A percentile compares a stretch with the other conserved stretches of the same genome.
phyloP scores from a whole-genome alignment of 2,329 filamentous ascomycete species.

The Fusarium sp. region DNA sequence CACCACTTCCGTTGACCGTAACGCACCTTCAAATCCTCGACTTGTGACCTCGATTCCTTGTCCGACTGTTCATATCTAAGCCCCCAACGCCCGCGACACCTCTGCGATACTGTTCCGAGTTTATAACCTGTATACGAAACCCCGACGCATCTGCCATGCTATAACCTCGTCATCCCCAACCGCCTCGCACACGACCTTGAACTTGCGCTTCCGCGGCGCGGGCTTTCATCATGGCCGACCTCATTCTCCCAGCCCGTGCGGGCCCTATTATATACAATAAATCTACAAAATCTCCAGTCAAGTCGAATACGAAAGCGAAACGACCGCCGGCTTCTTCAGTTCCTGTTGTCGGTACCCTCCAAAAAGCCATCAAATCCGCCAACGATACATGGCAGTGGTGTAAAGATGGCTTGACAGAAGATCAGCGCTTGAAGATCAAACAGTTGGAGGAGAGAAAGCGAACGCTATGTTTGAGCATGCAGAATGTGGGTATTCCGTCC shows the following conservation, averaged over 20 bases:
- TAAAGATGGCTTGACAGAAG: constrained; percentile 63
- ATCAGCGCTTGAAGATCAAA: constrained; percentile 60
- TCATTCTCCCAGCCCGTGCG: constrained; percentile 42
- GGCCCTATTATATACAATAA: constrained; percentile 38
- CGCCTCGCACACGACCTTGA: constrained; percentile 12
- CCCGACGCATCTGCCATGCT: constrained; percentile 19
- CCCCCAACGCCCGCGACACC: background rate
- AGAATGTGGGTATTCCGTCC: constrained; percentile 63
- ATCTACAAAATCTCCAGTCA: constrained; percentile 18
- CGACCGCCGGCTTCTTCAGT: constrained; percentile 26
- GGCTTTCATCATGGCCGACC: constrained; percentile 42
- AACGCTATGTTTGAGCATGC: constrained; percentile 72
- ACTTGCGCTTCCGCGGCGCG: constrained; percentile 13
- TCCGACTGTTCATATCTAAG: constrained; percentile 9
- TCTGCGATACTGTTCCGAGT: background rate
- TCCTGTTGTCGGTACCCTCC: constrained; percentile 41
- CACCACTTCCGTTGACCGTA: constrained; percentile 23
- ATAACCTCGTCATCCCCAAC: constrained; percentile 13
- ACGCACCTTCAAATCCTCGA: constrained; percentile 23
- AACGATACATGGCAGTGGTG: constrained; percentile 58
- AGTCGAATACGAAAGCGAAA: constrained; percentile 42
- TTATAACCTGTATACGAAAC: background rate
- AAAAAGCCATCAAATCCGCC: constrained; percentile 53
- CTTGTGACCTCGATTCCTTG: constrained; percentile 30
- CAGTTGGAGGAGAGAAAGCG: constrained; percentile 69